Base-by-base conservation (phyloP, 148 eudicot genomes). In the Silene conica region DNA sequence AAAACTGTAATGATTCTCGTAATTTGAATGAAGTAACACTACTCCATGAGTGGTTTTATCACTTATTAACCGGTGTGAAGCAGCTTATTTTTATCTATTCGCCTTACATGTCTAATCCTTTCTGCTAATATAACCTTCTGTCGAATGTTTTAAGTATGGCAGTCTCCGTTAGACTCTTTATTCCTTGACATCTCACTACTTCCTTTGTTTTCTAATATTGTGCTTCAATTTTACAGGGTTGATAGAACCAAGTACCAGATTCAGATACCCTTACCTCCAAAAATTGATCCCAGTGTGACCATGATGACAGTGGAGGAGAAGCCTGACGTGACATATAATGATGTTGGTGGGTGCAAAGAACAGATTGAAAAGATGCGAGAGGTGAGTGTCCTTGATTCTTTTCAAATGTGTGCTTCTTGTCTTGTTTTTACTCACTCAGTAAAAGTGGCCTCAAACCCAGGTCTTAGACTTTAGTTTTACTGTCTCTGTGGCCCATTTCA, bases 281-380 rank as follows among this genome's bases (percentile, higher is more conserved):
- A 96, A 81, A 96, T 96, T 76, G 99, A 96, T 80, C 96, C 97
- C 8, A 96, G 94, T 83, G 99, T 96, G 66, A 96, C 97, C 26
- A 96, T 96, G 99, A 92, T 96, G 97, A 92, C 97, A 0, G 99
- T 96, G 68, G 99, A 90, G 82, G 97, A 96, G 82, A 96, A 96
- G 78, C 99, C 99, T 3, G 97, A 95, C 81, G 99, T 95, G 70
- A 92, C 99, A 15, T 95, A 95, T 74, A 89, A 90, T 81, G 99
- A 95, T 75, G 97, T 95, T 63, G 97, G 99, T 73, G 99, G 99
- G 61, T 95, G 99, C 71, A 95, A 95, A 84, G 99, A 95, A 78
- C 99, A 95, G 82, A 95, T 95, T 70, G 97, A 95, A 76, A 95
- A 84, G 83, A 92, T 95, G 97, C 82, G 99, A 83, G 97, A 95